Base-by-base conservation (phyloP, 2,329 filamentous ascomycete genomes). In the Lasiodiplodia hormozganensis region DNA sequence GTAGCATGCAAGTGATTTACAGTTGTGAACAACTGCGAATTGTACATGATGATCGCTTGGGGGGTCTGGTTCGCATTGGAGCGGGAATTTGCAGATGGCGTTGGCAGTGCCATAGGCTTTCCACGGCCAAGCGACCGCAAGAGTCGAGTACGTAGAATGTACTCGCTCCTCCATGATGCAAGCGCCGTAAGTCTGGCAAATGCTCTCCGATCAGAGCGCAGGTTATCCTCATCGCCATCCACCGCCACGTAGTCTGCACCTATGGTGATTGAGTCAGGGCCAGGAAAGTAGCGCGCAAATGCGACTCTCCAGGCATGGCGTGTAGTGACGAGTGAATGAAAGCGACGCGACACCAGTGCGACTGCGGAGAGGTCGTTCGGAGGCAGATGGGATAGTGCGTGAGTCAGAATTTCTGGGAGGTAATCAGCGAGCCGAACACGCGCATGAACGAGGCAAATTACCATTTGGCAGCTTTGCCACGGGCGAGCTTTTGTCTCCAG, bases 131-230 rank as follows among this genome's bases (percentile, higher is more conserved):
- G 84, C 70, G 92, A 96, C 54, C 94, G 88, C 65, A 98, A 82
- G 64, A 98, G 86, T 57, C 93, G 88, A 2, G 94, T 97, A 57
- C 96, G 88, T 68, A 97, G 82, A 58, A 98, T 91, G 75, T 98
- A 99, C 79, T 99, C 96, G 79, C 93, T 97, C 73, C 95, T 88
- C 95, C 96, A 98, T 10, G 94, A 96, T n/a, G 94, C 92, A 70
- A 94, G 82, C 3, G 89, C 86, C 11, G 92, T 96, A 67, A 99
- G 85, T 53, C 94, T 89, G 18, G 92, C 88, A 75, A 98, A 99
- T 71, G 89, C 87, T 54, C 94, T 91, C 73, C 88, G 87, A 75
- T 96, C 92, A 0, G 91, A 90, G 34, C 88, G 87, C 54, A 94
- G 82, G 49, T 70, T 71, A 23, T 81, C 77, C n/a, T 74, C 75